Conservation (phyloP, 192 early-diverging fungal species). For the Coemansia biformis region DNA sequence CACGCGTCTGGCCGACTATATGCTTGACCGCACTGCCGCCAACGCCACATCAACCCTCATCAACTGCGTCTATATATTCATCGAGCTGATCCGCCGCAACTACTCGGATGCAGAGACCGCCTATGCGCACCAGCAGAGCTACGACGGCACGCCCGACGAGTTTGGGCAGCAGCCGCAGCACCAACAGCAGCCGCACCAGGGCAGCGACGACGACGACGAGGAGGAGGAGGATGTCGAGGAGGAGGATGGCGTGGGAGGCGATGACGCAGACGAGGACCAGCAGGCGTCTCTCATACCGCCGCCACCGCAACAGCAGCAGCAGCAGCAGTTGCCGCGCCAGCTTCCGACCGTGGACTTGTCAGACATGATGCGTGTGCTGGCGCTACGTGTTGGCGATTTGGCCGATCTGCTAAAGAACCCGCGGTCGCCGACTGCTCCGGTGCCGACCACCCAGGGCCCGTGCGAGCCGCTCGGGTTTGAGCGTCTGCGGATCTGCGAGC, state of each 20-base stretch:
- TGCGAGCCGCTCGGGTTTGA: constrained; percentile 87
- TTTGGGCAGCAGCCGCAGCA: too few species aligned
- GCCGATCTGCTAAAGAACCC: constrained; percentile 70
- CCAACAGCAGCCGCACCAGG: too few species aligned
- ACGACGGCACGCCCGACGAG: too few species aligned
- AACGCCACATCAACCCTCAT: constrained; percentile 82
- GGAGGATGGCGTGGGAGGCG: not conserved
- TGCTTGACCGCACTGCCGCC: constrained; percentile 73
- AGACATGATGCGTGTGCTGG: constrained; percentile 84
- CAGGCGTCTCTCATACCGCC: constrained; percentile 2
- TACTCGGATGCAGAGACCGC: constrained; percentile 51
- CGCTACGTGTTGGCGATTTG: constrained; percentile 69
- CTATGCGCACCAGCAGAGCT: too few species aligned
- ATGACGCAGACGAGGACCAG: constrained; percentile 5
- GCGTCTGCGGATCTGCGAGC: constrained; percentile 91
- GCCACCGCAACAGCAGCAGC: too few species aligned
- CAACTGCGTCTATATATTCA: constrained; percentile 93
- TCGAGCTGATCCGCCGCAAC: constrained; percentile 95
- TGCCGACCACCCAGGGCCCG: constrained; percentile 75
- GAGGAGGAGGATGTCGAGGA: constrained; percentile 4
- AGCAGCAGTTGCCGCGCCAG: constrained; percentile 3
- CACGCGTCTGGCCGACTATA: constrained; percentile 72
- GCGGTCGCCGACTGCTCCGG: constrained; percentile 52
- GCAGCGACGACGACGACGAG: constrained; percentile 1
- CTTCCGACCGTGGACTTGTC: constrained; percentile 70